These are phyloP conservation scores for Shiraia sp. DNA, from an alignment of 2,329 filamentous ascomycete species.

Conservation along the genomic window DNA sequence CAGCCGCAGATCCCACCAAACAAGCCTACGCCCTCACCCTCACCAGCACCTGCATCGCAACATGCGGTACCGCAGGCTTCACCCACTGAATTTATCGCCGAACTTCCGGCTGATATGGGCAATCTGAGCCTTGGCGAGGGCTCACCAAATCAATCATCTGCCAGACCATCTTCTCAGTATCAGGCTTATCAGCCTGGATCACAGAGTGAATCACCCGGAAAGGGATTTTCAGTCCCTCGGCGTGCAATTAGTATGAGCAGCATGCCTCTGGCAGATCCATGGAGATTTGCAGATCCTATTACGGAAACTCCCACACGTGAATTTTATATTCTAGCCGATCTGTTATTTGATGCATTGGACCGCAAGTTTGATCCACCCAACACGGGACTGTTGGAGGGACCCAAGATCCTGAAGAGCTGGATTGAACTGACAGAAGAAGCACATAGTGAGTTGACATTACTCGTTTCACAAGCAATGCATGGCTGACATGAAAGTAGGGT, in stretches of 20 bases:
- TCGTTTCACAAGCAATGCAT: neutral
- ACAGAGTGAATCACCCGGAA: conserved; percentile 20
- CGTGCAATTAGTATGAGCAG: conserved; percentile 33
- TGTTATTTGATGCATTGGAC: conserved; percentile 40
- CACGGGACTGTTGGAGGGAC: conserved; percentile 39
- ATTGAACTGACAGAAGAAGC: conserved; percentile 33
- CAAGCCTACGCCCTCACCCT: conserved; percentile 12
- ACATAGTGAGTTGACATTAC: conserved; percentile 23
- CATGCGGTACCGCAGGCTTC: conserved; percentile 6
- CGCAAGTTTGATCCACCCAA: conserved; percentile 40
- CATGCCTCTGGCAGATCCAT: conserved; percentile 36
- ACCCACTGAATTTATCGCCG: conserved; percentile 37
- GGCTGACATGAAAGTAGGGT: conserved; percentile 16
- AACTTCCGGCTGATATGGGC: conserved; percentile 40
- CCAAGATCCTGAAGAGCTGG: conserved; percentile 39
- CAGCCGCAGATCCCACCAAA: conserved; percentile 15
- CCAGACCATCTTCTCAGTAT: conserved; percentile 21
- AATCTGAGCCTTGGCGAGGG: conserved; percentile 25
- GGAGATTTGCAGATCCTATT: conserved; percentile 36
- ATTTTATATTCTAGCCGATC: conserved; percentile 41
- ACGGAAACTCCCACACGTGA: conserved; percentile 41
- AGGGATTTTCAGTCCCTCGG: conserved; percentile 31
- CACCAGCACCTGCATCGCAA: conserved; percentile 16
- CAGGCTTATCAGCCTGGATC: conserved; percentile 32
- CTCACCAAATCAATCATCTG: conserved; percentile 4